A percentile compares a stretch with the other conserved stretches of the same genome.
phyloP scores from a whole-genome alignment of 345 rosid species.

The Garcia nutans region DNA sequence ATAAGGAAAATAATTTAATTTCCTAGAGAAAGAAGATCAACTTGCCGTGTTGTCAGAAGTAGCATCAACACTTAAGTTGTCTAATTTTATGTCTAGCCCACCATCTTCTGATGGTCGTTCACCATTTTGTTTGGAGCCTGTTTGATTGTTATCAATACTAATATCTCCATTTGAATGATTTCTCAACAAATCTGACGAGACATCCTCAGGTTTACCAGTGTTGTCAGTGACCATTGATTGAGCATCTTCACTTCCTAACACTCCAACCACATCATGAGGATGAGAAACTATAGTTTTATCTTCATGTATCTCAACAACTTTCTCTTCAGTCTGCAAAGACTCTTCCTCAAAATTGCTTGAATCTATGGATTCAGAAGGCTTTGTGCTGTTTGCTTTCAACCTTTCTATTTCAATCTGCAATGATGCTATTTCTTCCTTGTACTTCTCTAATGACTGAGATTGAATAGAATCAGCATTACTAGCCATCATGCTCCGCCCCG shows the following conservation, averaged over 20 bases:
- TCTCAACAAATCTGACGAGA: constrained; percentile 32
- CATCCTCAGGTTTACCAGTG: constrained; percentile 32
- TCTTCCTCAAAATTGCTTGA: constrained; percentile 41
- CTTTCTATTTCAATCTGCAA: constrained; percentile 61
- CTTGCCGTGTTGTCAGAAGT: constrained; percentile 59
- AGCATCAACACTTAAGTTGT: constrained; percentile 43
- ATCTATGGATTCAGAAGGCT: constrained; percentile 34
- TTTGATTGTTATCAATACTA: constrained; percentile 36
- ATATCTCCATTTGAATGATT: constrained; percentile 34
- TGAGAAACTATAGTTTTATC: constrained; percentile 47
- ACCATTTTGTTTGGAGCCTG: constrained; percentile 41
- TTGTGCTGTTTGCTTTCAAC: constrained; percentile 35
- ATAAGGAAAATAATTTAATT: constrained; percentile 11
- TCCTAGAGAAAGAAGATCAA: constrained; percentile 26
- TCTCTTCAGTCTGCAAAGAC: constrained; percentile 46
- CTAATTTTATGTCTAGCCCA: constrained; percentile 39
- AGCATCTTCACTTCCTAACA: constrained; percentile 27
- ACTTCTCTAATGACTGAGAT: constrained; percentile 51
- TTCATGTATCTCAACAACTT: constrained; percentile 67
- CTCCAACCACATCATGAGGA: constrained; percentile 36
- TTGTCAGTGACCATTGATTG: constrained; percentile 25
- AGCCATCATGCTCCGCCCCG: constrained; percentile 42
- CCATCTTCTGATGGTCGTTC: constrained; percentile 37
- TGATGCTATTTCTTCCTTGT: constrained; percentile 53
- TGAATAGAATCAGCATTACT: constrained; percentile 50